Evolutionary conservation across 805 yeast species (phyloP).

Genomic region (Spathaspora hagerdaliae): DNA sequence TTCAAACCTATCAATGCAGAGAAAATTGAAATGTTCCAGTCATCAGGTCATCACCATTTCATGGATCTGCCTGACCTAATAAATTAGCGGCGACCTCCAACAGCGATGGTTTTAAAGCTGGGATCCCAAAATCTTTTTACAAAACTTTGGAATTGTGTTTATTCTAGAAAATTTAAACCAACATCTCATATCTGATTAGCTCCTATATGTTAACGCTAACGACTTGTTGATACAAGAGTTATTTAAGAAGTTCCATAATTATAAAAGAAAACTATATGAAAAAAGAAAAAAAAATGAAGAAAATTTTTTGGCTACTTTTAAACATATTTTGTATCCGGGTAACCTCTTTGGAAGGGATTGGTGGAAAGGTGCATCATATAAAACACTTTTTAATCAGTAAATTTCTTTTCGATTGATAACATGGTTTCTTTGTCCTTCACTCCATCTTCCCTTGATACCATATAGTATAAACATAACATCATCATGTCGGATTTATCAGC

Average conservation of each 20-base stretch:
- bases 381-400: background rate
- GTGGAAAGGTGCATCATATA: too few species aligned
- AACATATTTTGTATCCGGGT: background rate
- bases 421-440: background rate
- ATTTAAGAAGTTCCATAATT: conserved; percentile 7
- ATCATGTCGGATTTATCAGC: conserved; percentile 37
- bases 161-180: conserved; percentile 19
- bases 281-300: conserved; percentile 1
- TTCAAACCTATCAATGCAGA: background rate
- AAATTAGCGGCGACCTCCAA: conserved; percentile 78
- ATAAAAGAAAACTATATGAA: conserved; percentile 1
- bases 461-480: background rate
- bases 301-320: too few species aligned
- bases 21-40: conserved; percentile 53
- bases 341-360: background rate
- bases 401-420: background rate
- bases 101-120: conserved; percentile 98
- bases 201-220: conserved; percentile 22
- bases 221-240: conserved; percentile 5
- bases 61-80: conserved; percentile 68
- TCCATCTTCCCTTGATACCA: background rate
- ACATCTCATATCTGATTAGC: conserved; percentile 17
- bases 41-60: conserved; percentile 96
- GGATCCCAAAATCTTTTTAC: conserved; percentile 6
- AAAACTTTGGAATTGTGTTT: conserved; percentile 7